Evolutionary conservation across 306 rosid species (phyloP), one percentile per base, ranked within the genome.

Genomic region (Boehmeria nivea): DNA sequence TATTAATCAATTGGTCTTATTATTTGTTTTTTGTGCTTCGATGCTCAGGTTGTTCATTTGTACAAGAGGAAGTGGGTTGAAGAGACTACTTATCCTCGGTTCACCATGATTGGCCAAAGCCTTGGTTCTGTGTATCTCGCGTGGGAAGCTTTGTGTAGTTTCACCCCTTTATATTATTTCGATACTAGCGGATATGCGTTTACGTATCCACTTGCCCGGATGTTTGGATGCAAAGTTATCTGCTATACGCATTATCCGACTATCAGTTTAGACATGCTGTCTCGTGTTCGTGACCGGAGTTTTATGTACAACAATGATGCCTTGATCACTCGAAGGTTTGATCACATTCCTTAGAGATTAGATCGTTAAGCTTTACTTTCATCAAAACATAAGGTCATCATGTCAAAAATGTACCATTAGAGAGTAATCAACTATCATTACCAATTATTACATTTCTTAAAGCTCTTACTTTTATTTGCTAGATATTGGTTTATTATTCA

Each of bases 221-320:
- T 84, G 57, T 91, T 91, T 65, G 95, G 94, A 42, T 91, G 98
- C 73, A 84, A 60, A 57, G 91, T 91, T 59, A 73, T 91, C 64
- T 84, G 95, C 78, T 87, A 82, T 28, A 82, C 98, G 2, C 96
- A 91, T 76, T 87, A 91, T 61, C 98, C 98, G 51, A 87, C 98
- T n/a, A 91, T 91, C 76, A 91, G 96, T 65, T 21, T 75, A 31
- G 96, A 87, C 75, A 87, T 91, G 99, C 66, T 91, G n/a, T 81
- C 99, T 28, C 95, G 96, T 6, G 98, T 91, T 75, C 84, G 87
- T 44, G 78, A 78, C 6, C 81, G 69, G 61, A 87, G 60, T 59
- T 67, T 57, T 1, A 78, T 84, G 93, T 91, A 91, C 73, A 91
- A 91, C 64, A 91, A 87, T 63, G 86, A 83, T 38, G 73, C 77